Percentiles rank a stretch among this genome's conserved stretches.
Conservation (phyloP, 208 protist species). For the Leishmania lainsoni region DNA sequence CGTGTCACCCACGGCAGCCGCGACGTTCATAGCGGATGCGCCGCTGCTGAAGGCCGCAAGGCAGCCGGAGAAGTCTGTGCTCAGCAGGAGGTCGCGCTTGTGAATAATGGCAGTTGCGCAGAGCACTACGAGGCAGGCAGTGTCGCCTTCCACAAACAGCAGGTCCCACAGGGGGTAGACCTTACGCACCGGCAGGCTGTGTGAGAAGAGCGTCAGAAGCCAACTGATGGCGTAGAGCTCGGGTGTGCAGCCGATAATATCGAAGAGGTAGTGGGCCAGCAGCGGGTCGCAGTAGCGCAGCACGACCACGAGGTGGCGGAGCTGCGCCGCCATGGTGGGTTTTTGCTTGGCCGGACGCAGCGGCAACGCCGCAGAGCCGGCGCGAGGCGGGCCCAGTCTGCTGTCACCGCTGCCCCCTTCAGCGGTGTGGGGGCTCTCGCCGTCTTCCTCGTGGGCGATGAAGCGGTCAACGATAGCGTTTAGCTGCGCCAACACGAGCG, state of each 20-base stretch:
- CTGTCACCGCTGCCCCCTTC: neutral
- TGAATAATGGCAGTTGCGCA: constrained; percentile 47
- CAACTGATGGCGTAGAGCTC: constrained; percentile 96
- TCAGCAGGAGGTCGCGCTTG: constrained; percentile 43
- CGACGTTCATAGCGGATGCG: constrained; percentile 32
- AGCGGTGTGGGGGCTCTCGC: neutral
- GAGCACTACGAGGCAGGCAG: constrained; percentile 39
- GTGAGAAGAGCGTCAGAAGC: constrained; percentile 93
- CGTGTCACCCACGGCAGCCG: constrained; percentile 38
- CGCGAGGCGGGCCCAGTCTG: neutral
- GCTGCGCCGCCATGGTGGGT: constrained; percentile 75
- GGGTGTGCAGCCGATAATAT: constrained; percentile 74
- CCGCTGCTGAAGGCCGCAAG: constrained; percentile 49
- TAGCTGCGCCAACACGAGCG: constrained; percentile 82
- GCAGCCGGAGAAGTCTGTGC: constrained; percentile 51
- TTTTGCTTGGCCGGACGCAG: constrained; percentile 10
- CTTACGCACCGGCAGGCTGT: constrained; percentile 89
- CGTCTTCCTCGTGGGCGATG: constrained; percentile 67
- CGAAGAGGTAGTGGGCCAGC: constrained; percentile 88
- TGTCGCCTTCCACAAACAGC: constrained; percentile 55
- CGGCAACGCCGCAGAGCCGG: neutral
- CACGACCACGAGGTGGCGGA: constrained; percentile 61
- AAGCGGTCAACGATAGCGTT: constrained; percentile 79
- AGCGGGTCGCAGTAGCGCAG: constrained; percentile 90
- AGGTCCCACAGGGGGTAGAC: constrained; percentile 93